These are phyloP conservation scores for Fraxinus americana DNA, from an alignment of 257 asterid genomes.

Conservation along the genomic window DNA sequence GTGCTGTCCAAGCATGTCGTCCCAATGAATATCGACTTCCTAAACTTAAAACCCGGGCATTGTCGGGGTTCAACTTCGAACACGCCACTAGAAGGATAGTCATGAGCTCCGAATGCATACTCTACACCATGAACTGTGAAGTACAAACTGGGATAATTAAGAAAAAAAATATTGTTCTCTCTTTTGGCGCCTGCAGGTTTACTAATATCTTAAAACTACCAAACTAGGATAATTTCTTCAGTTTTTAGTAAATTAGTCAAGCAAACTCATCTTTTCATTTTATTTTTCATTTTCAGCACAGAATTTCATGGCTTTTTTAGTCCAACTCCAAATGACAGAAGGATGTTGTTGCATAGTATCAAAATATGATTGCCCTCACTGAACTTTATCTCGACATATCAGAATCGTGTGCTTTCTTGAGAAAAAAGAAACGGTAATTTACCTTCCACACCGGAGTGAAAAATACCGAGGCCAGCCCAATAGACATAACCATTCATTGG, in stretches of 20 bases:
- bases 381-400: too few species aligned
- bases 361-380: too few species aligned
- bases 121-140: constrained; percentile 86
- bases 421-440: not conserved
- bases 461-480: constrained; percentile 97
- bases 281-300: too few species aligned
- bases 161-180: too few species aligned
- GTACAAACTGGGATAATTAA: not conserved
- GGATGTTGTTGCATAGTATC: too few species aligned
- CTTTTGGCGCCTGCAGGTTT: too few species aligned
- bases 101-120: constrained; percentile 95
- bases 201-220: too few species aligned
- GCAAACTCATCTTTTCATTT: not conserved
- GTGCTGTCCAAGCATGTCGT: constrained; percentile 60
- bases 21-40: constrained; percentile 83
- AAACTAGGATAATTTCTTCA: too few species aligned
- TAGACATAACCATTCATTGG: constrained; percentile 85
- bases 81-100: constrained; percentile 83
- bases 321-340: too few species aligned
- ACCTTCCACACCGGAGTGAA: constrained; percentile 97
- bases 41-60: constrained; percentile 91
- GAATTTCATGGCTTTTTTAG: too few species aligned
- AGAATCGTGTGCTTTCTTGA: not conserved
- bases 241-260: not conserved
- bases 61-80: constrained; percentile 95